Evolutionary conservation across 2,329 filamentous ascomycete species (phyloP), one percentile per base, ranked within the genome.

Genomic region (Monosporascus sp.): DNA sequence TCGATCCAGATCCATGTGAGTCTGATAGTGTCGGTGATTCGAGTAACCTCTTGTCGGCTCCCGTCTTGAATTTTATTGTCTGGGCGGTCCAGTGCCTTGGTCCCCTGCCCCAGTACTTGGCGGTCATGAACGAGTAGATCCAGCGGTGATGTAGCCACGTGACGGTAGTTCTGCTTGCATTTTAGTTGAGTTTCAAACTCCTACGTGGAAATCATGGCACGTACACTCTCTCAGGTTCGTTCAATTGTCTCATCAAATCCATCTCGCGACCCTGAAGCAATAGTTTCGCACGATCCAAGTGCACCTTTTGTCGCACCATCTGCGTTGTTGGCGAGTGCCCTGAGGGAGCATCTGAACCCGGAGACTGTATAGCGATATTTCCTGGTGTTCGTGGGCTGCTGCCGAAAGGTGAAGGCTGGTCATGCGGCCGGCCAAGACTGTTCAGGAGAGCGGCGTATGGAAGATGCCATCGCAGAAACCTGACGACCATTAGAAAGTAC

Each of bases 101-200:
- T 1, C 63, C 61, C 16, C 34, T 56, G 2, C 61, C 61, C 63
- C 61, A 64, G 48, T 64, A 62, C 38, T 64, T 64, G 11, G 61
- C 52, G 1, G 59, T 63, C 26, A 61, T 51, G 34, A 62, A 65
- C 1, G 58, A 59, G n/a, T 59, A 60, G 41, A 64, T 59, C 61
- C 61, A 63, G 17, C 57, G 58, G 17, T 65, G 58, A 45, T 64
- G 60, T 11, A 65, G 56, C 59, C 60, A 61, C n/a, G 49, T 53
- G 43, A 37, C 22, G 8, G 41, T 24, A 16, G 38, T 45, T n/a
- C 56, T 59, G 47, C 8, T 24, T 17, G 16, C 14, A 19, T 16
- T 24, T 46, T 41, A 46, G 50, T 7, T 53, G 49, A 22, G 22
- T 20, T 24, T 14, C 45, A 3, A 26, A 20, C 7, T 5, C 11